Evolutionary conservation across 2,329 filamentous ascomycete species (phyloP).

Genomic region (Fusarium sp.): DNA sequence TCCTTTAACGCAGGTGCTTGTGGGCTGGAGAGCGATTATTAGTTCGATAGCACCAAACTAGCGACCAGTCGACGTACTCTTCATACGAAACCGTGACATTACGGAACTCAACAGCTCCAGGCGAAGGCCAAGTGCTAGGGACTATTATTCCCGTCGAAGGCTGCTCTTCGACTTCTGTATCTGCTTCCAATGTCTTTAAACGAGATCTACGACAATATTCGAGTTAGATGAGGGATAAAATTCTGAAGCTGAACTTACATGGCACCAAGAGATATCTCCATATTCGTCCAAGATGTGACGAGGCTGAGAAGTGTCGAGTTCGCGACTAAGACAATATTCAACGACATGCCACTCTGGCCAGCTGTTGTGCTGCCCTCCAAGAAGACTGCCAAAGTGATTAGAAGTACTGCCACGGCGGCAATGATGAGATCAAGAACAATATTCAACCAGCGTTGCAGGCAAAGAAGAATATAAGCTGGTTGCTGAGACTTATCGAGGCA

Average conservation of each 20-base stretch:
- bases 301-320: not conserved
- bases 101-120: not conserved
- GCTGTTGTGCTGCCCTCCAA: not conserved
- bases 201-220: not conserved
- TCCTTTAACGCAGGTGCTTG: not conserved
- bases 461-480: not conserved
- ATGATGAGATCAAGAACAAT: not conserved
- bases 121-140: not conserved
- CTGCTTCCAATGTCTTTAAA: not conserved
- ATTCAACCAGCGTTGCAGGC: not conserved
- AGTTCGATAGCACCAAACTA: not conserved
- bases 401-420: not conserved
- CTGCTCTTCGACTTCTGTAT: not conserved
- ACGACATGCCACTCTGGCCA: not conserved
- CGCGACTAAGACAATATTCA: not conserved
- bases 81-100: not conserved
- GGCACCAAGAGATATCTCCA: slow-evolving; percentile 1
- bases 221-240: accelerated
- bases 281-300: not conserved
- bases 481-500: not conserved
- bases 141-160: accelerated
- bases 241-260: not conserved
- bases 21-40: not conserved
- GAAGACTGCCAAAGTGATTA: not conserved
- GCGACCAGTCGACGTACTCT: not conserved